Base-by-base conservation (phyloP, 768 basidiomycete species). In the Leccinum longicurvipes region DNA sequence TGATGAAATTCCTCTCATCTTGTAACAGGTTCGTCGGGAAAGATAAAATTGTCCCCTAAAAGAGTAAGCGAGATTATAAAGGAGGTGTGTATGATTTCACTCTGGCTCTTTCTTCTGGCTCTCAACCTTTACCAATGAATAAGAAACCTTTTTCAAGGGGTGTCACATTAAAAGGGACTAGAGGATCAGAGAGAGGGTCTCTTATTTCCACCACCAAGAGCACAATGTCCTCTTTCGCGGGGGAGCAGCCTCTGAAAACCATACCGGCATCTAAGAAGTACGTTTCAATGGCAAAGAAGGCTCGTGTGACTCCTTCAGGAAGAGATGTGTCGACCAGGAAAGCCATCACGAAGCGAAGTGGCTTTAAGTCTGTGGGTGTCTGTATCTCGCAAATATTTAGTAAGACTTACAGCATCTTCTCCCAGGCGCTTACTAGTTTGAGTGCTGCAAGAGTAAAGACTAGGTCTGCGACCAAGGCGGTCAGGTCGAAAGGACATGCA, bases 201-300 rank as follows among this genome's bases (percentile, higher is more conserved):
- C 8, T 42, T 11, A 11, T 49, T 27, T 27, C 56, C 17, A 21
- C 47, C 25, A 21, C 41, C 15, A 46, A 41, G 45, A 29, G 19
- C 12, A 58, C 58, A 31, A 17, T 17, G 2, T 21, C 39, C 12
- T 14, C 27, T 11, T 54, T 53, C 9, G 24, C 29, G 12, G 51
- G 25, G n/a, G 59, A 48, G 19, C 46, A 39, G 1, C 21, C 44
- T 36, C 47, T 44, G 39, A 62, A 58, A 46, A 23, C 42, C n/a
- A 41, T 23, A 24, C 17, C 49, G 4, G 24, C 51, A 23, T 53
- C 44, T 31, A 68, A 50, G 44, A 67, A 60, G 46, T 71, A 71
- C 19, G 54, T 51, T 19, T 71, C 67, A 4, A 46, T 34, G 48
- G 62, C 69, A 47, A 70, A 69, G 60, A 71, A 60, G 28, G 61